Conservation (phyloP, 1,139 yeast species). For the Oligophagozyma castellii region DNA sequence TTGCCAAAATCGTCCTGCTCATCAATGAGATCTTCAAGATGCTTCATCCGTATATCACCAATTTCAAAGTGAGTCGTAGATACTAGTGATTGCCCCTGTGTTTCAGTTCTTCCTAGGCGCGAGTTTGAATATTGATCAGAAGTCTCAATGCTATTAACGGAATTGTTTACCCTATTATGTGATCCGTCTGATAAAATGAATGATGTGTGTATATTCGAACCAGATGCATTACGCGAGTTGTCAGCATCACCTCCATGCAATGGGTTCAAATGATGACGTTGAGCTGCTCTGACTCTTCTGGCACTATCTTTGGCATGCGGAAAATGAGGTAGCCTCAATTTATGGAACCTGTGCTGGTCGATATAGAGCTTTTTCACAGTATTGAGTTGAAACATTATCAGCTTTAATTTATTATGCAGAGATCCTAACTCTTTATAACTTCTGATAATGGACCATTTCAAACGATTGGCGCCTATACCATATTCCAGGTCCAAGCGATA, state of each 20-base stretch:
- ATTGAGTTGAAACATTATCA: constrained; percentile 31
- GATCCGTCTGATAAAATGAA: not conserved
- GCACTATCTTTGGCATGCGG: constrained; percentile 17
- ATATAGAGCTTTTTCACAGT: constrained; percentile 15
- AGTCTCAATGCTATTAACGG: not conserved
- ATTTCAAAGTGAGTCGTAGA: constrained; percentile 8
- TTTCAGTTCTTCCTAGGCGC: not conserved
- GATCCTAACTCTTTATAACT: constrained; percentile 56
- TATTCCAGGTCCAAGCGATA: constrained; percentile 68
- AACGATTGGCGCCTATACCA: constrained; percentile 70
- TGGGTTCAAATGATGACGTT: not conserved
- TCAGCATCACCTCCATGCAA: not conserved
- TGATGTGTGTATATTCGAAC: not conserved
- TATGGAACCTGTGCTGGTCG: constrained; percentile 14
- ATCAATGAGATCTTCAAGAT: constrained; percentile 20
- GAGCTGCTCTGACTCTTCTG: constrained; percentile 1
- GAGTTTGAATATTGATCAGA: not conserved
- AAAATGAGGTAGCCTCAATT: constrained; percentile 21
- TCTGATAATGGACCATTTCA: constrained; percentile 70
- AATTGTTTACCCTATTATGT: not conserved
- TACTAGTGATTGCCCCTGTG: no score
- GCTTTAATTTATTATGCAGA: constrained; percentile 55
- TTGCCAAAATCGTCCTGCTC: constrained; percentile 16
- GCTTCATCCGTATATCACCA: constrained; percentile 17
- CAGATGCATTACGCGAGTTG: constrained; percentile 1